These are phyloP conservation scores for Aspergillus aculeatinus DNA, from an alignment of 2,329 filamentous ascomycete genomes.

Conservation along the genomic window DNA sequence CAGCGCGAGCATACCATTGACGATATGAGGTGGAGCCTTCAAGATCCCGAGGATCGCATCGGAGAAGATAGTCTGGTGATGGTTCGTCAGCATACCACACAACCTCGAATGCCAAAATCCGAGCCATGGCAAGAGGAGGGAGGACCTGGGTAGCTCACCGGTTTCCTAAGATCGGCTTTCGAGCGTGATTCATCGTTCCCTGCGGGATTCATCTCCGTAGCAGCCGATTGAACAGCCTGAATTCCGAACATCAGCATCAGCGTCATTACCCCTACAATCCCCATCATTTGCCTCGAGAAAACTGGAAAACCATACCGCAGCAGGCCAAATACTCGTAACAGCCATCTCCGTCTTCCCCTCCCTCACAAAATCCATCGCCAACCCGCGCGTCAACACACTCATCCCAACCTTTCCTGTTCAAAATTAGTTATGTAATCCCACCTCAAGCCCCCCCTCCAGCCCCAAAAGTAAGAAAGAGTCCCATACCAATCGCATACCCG, in stretches of 20 bases:
- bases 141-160: conserved; percentile 38
- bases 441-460: background rate
- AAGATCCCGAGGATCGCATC: conserved; percentile 76
- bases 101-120: no score
- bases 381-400: conserved; percentile 75
- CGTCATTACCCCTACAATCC: background rate
- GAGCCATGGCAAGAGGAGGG: background rate
- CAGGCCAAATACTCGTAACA: conserved; percentile 80
- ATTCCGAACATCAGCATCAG: background rate
- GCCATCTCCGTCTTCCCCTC: conserved; percentile 68
- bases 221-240: conserved; percentile 70
- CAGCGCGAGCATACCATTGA: conserved; percentile 71
- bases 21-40: conserved; percentile 54
- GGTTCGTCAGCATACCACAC: background rate
- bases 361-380: conserved; percentile 77
- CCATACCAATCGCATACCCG: conserved; percentile 67
- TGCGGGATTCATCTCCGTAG: conserved; percentile 58
- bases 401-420: conserved; percentile 69
- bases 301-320: conserved; percentile 54
- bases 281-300: background rate
- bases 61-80: conserved; percentile 65
- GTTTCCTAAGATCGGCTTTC: conserved; percentile 61
- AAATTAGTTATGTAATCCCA: background rate
- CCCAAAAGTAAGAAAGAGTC: background rate
- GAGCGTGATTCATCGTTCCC: conserved; percentile 43